Percentiles rank a stretch among this genome's conserved stretches.
Evolutionary conservation across 2,329 filamentous ascomycete species (phyloP).

Genomic region (Alternaria sp.): DNA sequence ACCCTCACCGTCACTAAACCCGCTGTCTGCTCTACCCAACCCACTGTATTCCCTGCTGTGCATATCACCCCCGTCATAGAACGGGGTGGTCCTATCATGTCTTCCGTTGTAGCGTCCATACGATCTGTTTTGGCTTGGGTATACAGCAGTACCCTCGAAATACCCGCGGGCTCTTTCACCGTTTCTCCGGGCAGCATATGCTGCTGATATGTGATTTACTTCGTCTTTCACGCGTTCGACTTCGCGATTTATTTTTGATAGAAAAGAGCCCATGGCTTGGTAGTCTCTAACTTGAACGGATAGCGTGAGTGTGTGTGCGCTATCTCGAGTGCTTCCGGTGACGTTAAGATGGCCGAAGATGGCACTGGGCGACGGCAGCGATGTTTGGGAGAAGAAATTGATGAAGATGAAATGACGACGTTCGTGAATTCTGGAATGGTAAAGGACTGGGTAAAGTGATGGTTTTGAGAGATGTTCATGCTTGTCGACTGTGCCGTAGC

Average conservation of each 20-base stretch:
- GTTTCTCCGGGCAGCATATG: not conserved
- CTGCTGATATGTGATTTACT: not conserved
- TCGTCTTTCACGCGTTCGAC: not conserved
- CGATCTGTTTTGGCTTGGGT: not conserved
- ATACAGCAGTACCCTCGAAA: not conserved
- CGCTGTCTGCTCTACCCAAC: not conserved
- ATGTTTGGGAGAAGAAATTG: too few species aligned
- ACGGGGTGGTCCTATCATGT: not conserved
- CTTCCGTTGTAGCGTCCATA: not conserved
- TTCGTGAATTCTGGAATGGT: fast-evolving
- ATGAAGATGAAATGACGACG: not conserved
- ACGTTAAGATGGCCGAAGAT: not conserved
- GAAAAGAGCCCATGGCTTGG: not conserved
- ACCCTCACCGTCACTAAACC: not conserved
- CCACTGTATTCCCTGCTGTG: not conserved
- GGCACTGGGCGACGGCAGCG: not conserved
- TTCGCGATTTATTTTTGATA: not conserved
- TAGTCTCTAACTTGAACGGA: too few species aligned
- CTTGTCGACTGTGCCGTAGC: not conserved
- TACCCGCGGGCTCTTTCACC: not conserved
- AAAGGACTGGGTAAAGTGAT: fast-evolving
- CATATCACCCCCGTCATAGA: not conserved
- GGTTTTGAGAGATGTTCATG: not conserved
- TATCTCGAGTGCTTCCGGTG: not conserved
- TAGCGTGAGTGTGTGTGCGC: not conserved